phyloP scores from a whole-genome alignment of 257 asterid species.

The Phtheirospermum japonicum region DNA sequence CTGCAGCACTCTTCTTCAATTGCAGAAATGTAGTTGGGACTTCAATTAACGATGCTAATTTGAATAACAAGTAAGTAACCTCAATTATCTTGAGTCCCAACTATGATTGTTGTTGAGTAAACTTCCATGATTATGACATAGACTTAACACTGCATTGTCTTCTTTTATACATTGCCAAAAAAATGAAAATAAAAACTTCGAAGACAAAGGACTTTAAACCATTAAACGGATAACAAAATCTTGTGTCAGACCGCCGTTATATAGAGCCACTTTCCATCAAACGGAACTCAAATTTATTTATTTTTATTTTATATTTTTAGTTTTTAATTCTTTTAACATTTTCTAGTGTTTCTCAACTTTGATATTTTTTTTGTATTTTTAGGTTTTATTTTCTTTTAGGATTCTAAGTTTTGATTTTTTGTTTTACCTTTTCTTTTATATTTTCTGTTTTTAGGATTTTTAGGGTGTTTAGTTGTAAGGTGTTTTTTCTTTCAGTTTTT shows the following conservation, averaged over 20 bases:
- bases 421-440: too few relatives aligned
- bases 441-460: too few relatives aligned
- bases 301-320: too few relatives aligned
- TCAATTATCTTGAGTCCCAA: background rate
- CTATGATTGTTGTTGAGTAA: too few relatives aligned
- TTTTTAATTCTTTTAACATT: background rate
- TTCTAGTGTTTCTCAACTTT: background rate
- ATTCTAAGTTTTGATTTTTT: background rate
- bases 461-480: too few relatives aligned
- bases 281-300: too few relatives aligned
- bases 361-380: too few relatives aligned
- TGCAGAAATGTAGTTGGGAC: constrained; percentile 62
- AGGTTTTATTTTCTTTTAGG: background rate
- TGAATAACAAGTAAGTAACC: constrained; percentile 42
- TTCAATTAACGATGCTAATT: constrained; percentile 38
- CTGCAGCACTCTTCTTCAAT: constrained; percentile 10
- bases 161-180: background rate
- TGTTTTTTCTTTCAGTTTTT: too few relatives aligned
- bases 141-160: background rate
- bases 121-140: too few relatives aligned
- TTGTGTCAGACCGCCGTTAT: too few relatives aligned
- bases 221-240: background rate
- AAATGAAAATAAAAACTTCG: background rate
- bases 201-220: background rate
- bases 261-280: too few relatives aligned